Evolutionary conservation across 176 grass and related monocot species (phyloP).

Genomic region (Pontederia crassipes): DNA sequence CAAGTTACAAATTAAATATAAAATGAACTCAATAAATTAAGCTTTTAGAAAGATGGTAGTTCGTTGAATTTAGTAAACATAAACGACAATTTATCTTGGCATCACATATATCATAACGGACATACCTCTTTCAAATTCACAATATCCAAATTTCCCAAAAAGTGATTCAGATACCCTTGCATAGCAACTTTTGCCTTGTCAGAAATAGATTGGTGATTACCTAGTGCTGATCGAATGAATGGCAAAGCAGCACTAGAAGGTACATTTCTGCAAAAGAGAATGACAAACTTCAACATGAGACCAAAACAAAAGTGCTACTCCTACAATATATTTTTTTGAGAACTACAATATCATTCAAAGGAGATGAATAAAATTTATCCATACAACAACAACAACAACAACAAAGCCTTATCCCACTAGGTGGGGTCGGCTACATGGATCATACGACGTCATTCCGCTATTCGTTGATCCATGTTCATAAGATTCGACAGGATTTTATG

Average conservation of each 20-base stretch:
- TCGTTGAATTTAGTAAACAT: neutral
- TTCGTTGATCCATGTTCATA: too few relatives aligned
- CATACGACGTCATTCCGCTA: too few relatives aligned
- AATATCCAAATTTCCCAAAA: conserved; percentile 80
- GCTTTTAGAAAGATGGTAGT: too few relatives aligned
- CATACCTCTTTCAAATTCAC: conserved; percentile 63
- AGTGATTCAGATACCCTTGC: conserved; percentile 77
- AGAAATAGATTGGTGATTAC: conserved; percentile 60
- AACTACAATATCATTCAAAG: too few relatives aligned
- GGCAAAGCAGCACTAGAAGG: conserved; percentile 65
- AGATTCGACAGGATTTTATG: too few relatives aligned
- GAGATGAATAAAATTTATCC: too few relatives aligned
- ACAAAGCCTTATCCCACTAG: too few relatives aligned
- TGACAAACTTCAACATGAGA: neutral
- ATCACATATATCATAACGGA: neutral
- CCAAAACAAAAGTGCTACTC: neutral
- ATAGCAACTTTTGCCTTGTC: conserved; percentile 68
- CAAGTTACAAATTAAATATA: too few relatives aligned
- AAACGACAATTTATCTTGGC: neutral
- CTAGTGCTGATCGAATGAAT: conserved; percentile 57
- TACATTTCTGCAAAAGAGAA: conserved; percentile 45
- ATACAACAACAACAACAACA: too few relatives aligned
- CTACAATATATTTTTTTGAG: too few relatives aligned
- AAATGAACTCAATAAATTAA: too few relatives aligned
- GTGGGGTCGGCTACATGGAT: too few relatives aligned